Evolutionary conservation across 176 grass and related monocot genomes (phyloP).

Genomic region (Eleusine coracana): DNA sequence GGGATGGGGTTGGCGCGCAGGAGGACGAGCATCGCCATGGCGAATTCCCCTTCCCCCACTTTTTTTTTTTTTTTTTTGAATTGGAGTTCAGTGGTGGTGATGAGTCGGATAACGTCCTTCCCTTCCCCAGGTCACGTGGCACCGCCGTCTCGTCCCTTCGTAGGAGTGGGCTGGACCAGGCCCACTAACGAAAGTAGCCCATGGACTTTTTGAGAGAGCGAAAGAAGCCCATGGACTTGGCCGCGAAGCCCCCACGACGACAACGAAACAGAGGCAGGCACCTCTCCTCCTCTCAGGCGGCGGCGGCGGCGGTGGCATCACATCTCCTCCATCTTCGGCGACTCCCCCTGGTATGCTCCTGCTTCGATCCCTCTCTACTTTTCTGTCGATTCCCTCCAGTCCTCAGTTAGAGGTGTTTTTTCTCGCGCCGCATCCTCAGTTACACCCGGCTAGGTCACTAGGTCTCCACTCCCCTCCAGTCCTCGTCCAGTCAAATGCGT

Average conservation of each 20-base stretch:
- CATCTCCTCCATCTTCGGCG: background rate
- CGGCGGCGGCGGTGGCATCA: background rate
- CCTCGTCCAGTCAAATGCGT: too few relatives aligned
- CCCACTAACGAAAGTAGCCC: background rate
- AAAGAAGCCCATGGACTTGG: background rate
- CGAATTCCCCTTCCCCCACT: too few relatives aligned
- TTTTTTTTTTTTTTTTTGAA: too few relatives aligned
- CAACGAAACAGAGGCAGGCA: too few relatives aligned
- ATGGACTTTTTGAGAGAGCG: background rate
- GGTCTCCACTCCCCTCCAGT: too few relatives aligned
- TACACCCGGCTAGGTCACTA: background rate
- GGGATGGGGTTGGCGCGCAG: slow-evolving; percentile 18
- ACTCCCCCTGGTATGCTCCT: background rate
- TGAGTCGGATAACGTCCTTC: background rate
- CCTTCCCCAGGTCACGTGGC: background rate
- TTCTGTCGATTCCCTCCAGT: background rate
- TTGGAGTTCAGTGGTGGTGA: background rate
- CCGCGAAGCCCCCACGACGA: background rate
- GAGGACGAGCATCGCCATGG: slow-evolving; percentile 27
- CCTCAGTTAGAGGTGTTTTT: background rate
- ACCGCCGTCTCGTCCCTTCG: background rate
- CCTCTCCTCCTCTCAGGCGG: background rate
- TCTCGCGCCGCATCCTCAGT: too few relatives aligned
- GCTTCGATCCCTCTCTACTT: background rate
- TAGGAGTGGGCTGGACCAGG: background rate